Base-by-base conservation (phyloP, 2,329 filamentous ascomycete genomes). In the Pseudogymnoascus sp. region DNA sequence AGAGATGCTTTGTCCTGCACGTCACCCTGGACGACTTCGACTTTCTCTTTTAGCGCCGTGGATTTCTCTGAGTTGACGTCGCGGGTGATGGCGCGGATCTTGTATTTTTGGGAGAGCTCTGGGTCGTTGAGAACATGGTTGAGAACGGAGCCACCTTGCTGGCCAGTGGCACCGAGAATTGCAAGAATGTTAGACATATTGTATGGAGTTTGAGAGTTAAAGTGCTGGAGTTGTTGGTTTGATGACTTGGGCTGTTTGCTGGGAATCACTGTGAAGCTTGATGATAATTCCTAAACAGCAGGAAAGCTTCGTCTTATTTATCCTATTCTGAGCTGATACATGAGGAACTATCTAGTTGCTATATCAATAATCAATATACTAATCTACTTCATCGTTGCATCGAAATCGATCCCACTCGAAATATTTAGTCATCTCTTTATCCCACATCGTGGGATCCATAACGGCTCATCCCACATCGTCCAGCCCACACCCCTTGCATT, bases 161-260 rank as follows among this genome's bases (percentile, higher is more conserved):
- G 74, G 62, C 80, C 79, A 0, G 80, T 83, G 20, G 79, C 79
- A 7, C 80, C 80, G 58, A 82, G 80, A 22, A 83, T 73, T 25
- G 73, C 47, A 20, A 54, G 47, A 54, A 33, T 54, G 11, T 54
- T 18, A 33, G 47, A 33, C 47, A 54, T 54, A 4, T 30, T 50
- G 22, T 47, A 16, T 30, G 7, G 7, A 28, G 14, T 30, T 30
- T 50, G 43, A 30, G 14, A 16, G 14, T 30, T 8, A 28, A n/a
- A 9, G 22, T 47, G 4, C 25, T 22, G 14, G 4, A 3, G 7
- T 2, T 11, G 43, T 11, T 50, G 14, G 9, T 9, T 47, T 47
- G 25, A 50, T 50, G 16, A 16, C 7, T 11, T 28, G 7, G 4
- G 22, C 8, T 16, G 22, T 50, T 50, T 50, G 12, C 14, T 30